Evolutionary conservation across 2,329 filamentous ascomycete species (phyloP), one percentile per base, ranked within the genome.

Genomic region (Trichophyton simii): DNA sequence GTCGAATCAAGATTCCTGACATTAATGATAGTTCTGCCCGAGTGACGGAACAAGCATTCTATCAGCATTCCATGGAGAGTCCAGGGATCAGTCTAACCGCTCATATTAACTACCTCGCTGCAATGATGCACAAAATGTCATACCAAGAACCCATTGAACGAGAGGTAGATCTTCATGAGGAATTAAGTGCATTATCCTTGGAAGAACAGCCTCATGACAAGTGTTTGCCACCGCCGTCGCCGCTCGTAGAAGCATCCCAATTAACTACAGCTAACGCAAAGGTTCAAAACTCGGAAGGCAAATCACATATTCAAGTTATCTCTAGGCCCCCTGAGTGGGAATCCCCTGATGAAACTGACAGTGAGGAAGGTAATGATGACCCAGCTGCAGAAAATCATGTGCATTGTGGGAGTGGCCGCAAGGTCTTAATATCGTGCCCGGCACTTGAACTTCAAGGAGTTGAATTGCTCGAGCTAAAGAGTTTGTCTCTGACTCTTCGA

Each of bases 371-470:
- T 28, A 73, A 74, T 2, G 77, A 73, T 42, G 72, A 70, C 2
- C 68, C 67, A 44, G 67, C 75, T n/a, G 69, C 71, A 38, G 65
- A 67, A 34, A 60, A 69, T n/a, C 62, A 72, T 5, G 71, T 74
- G 2, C 74, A 75, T 28, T 11, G 15, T 36, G 76, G 76, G 0
- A 71, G 78, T 1, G 87, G 90, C 68, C 79, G 80, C 60, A 89
- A 89, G 25, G 87, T 89, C n/a, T 83, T 88, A 60, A 78, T 95
- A 6, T 89, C 86, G 0, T 90, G 94, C 67, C 89, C 90, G 0
- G 84, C 82, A 28, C 76, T 94, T 62, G 88, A 92, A 68, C 80
- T 95, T 1, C 82, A 89, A 69, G 83, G 86, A 42, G 86, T 94
- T 63, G 89, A 94, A 68, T 74, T 94, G 1, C 78, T 95, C 7